Evolutionary conservation across 2,329 filamentous ascomycete genomes (phyloP).

Genomic region (Penicillium sp.): DNA sequence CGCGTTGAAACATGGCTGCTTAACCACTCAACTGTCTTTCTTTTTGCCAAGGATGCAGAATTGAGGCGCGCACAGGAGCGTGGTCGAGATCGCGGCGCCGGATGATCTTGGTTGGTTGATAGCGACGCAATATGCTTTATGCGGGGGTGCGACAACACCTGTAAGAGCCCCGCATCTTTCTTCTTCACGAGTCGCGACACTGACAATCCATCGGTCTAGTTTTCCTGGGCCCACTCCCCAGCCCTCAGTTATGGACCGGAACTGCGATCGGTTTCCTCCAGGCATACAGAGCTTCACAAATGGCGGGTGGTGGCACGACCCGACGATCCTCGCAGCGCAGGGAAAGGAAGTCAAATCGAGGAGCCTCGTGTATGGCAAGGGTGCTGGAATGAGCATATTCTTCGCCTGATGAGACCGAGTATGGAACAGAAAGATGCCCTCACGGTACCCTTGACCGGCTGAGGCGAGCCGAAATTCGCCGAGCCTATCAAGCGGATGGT

Average conservation of each 20-base stretch:
- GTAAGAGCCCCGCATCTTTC: constrained; percentile 46
- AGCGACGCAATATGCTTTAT: too few species aligned
- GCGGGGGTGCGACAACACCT: constrained; percentile 93
- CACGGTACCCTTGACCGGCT: constrained; percentile 82
- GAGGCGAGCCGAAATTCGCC: constrained; percentile 72
- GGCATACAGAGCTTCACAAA: constrained; percentile 70
- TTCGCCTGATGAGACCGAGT: constrained; percentile 73
- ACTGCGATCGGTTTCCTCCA: constrained; percentile 74
- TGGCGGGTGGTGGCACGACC: constrained; percentile 97
- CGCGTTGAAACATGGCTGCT: too few species aligned
- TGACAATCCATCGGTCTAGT: constrained; percentile 51
- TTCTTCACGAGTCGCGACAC: neutral
- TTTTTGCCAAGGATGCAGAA: constrained; percentile 6
- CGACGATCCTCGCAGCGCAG: constrained; percentile 82
- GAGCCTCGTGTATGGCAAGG: constrained; percentile 82
- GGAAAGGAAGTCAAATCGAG: constrained; percentile 76
- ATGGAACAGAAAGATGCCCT: constrained; percentile 81
- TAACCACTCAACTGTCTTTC: neutral
- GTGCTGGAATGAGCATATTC: constrained; percentile 94
- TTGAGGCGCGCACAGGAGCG: too few species aligned
- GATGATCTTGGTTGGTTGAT: too few species aligned
- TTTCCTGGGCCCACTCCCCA: constrained; percentile 87
- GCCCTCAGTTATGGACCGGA: constrained; percentile 80
- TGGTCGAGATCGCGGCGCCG: too few species aligned
- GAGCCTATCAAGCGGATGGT: constrained; percentile 80